phyloP scores from a whole-genome alignment of 768 basidiomycete genomes.

The Astraeus odoratus region DNA sequence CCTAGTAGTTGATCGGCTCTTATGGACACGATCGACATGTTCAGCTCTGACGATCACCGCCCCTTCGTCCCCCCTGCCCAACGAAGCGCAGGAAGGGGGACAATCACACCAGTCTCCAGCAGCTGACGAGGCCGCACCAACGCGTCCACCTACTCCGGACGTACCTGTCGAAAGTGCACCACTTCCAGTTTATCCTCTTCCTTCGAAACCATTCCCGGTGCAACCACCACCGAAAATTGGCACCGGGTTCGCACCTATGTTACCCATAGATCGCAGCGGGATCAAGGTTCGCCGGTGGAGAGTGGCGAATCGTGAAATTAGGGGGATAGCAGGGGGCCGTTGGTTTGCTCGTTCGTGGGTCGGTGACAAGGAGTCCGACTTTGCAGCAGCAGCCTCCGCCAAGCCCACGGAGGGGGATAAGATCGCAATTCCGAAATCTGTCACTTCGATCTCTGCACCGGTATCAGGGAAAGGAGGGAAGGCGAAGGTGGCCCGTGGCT shows the following conservation, averaged over 20 bases:
- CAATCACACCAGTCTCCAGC: slow-evolving; percentile 48
- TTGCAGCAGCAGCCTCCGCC: slow-evolving; percentile 31
- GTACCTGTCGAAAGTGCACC: slow-evolving; percentile 45
- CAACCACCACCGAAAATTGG: slow-evolving; percentile 72
- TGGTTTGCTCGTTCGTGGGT: slow-evolving; percentile 81
- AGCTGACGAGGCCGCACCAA: slow-evolving; percentile 32
- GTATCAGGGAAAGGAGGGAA: slow-evolving; percentile 35
- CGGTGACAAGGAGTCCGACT: slow-evolving; percentile 75
- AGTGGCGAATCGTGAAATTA: slow-evolving; percentile 65
- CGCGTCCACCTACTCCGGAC: slow-evolving; percentile 24
- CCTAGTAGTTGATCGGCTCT: not conserved
- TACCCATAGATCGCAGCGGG: slow-evolving; percentile 59
- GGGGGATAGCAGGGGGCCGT: slow-evolving; percentile 77
- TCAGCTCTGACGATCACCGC: slow-evolving; percentile 62
- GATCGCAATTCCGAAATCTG: slow-evolving; percentile 29
- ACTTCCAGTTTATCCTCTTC: slow-evolving; percentile 69
- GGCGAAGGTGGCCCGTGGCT: slow-evolving; percentile 30
- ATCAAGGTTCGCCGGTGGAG: slow-evolving; percentile 69
- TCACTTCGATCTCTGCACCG: slow-evolving; percentile 43
- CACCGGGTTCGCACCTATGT: slow-evolving; percentile 60
- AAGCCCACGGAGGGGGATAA: slow-evolving; percentile 24
- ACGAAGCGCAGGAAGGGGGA: slow-evolving; percentile 33
- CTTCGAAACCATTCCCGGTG: slow-evolving; percentile 78
- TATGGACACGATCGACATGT: not conserved
- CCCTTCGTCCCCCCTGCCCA: slow-evolving; percentile 60